Percentiles rank a stretch among this genome's conserved stretches.
phyloP scores from a whole-genome alignment of 371 early-diverging fungal species.

The Apophysomyces variabilis region DNA sequence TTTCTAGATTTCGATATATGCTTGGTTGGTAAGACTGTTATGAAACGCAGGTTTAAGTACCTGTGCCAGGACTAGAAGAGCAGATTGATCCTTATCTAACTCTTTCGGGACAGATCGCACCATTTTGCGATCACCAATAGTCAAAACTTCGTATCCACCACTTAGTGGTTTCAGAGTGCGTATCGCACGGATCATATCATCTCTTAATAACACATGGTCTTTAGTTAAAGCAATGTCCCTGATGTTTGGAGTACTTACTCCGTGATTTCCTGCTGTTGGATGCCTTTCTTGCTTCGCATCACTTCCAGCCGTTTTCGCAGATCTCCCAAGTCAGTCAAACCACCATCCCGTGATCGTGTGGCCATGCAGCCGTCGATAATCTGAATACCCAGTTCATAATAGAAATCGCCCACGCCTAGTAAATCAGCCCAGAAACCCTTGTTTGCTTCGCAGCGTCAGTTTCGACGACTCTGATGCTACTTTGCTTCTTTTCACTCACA shows the following conservation, averaged over 20 bases:
- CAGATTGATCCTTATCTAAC: slow-evolving; percentile 80
- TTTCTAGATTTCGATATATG: slow-evolving; percentile 36
- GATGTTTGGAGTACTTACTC: slow-evolving; percentile 30
- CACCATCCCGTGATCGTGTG: slow-evolving; percentile 87
- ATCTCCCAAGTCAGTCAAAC: slow-evolving; percentile 85
- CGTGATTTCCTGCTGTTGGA: slow-evolving; percentile 41
- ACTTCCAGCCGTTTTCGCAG: slow-evolving; percentile 69
- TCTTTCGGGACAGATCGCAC: slow-evolving; percentile 92
- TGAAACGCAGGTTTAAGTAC: slow-evolving; percentile 25
- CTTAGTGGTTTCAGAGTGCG: slow-evolving; percentile 85
- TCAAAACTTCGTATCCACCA: slow-evolving; percentile 82
- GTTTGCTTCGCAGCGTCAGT: slow-evolving; percentile 63
- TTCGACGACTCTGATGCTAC: background rate
- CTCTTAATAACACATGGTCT: slow-evolving; percentile 38
- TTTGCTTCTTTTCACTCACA: slow-evolving; percentile 55
- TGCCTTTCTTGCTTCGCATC: slow-evolving; percentile 59
- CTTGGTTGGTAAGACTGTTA: background rate
- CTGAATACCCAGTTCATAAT: slow-evolving; percentile 94
- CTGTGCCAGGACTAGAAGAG: slow-evolving; percentile 74
- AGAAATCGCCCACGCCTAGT: slow-evolving; percentile 97
- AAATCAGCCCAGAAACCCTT: slow-evolving; percentile 95
- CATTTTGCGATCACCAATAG: slow-evolving; percentile 78
- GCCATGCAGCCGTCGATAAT: slow-evolving; percentile 88
- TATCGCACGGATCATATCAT: slow-evolving; percentile 88
- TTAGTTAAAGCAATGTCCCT: background rate